Evolutionary conservation across 306 rosid genomes (phyloP), one percentile per base, ranked within the genome.

Genomic region (Acacia crassicarpa): DNA sequence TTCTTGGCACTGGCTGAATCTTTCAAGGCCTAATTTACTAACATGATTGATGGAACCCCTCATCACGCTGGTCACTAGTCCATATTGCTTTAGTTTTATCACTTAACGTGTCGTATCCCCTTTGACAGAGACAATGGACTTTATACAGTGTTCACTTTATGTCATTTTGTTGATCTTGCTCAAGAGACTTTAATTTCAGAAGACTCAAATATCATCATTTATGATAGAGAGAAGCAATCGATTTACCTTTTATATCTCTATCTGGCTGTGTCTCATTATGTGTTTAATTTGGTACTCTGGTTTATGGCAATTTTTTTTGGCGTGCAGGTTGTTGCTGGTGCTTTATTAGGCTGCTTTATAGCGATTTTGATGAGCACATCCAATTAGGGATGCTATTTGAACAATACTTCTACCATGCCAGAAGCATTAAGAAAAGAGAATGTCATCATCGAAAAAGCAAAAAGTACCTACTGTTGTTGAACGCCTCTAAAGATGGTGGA

Each of bases 261-360:
- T 38, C 41, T 80, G 58, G 58, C 58, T 51, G 58, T 17, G 63
- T 44, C 30, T 8, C n/a, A 45, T 19, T 67, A 5, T 23, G 9
- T 80, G 17, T 45, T 13, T 33, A 58, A 35, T 4, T n/a, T 38
- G 33, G 67, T 78, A 30, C 5, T 68, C 17, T 33, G 58, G 83
- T 68, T 45, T 48, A 19, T 5, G 58, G 67, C 10, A 32, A 32
- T 17, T 74, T 17, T 74, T 61, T 32, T 15, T 41, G 67, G 67
- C 8, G 33, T 69, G 19, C 90, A 94, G 98, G 99, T 93, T 86
- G 74, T 75, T 85, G 94, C 94, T 19, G 99, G 99, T 80, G 92
- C 94, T 49, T 20, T 95, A 72, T 51, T 91, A 87, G 99, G 99
- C 76, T 90, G 93, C 86, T 10, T 91, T 75, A 75, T 95, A 69